Evolutionary conservation across 225 moss, liverwort and hornwort genomes (phyloP).

Genomic region (Polytrichum formosum): DNA sequence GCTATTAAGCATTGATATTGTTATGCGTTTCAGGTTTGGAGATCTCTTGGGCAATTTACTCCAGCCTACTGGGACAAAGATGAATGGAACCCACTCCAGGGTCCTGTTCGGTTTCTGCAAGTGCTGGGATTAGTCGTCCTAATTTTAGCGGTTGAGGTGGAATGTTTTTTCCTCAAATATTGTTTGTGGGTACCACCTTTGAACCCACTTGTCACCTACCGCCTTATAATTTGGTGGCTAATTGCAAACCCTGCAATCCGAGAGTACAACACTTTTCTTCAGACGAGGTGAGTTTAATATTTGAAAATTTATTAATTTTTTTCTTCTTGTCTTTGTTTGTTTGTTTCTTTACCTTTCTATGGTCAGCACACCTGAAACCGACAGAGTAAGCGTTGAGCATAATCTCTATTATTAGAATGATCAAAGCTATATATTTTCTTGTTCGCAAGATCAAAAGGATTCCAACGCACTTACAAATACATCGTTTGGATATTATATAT

Average conservation of each 20-base stretch:
- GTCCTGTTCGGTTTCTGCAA: conserved; percentile 83
- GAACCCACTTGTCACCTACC: conserved; percentile 79
- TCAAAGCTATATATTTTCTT: no score
- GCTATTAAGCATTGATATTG: not conserved
- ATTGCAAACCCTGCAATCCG: conserved; percentile 90
- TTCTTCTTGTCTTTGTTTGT: no score
- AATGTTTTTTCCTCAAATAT: conserved; percentile 85
- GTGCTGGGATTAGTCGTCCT: conserved; percentile 61
- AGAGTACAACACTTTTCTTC: conserved; percentile 88
- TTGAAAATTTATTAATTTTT: no score
- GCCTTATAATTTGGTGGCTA: conserved; percentile 90
- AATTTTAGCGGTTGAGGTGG: conserved; percentile 84
- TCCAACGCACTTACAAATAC: no score
- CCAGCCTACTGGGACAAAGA: conserved; percentile 96
- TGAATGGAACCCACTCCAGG: conserved; percentile 86
- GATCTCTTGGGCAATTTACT: conserved; percentile 84
- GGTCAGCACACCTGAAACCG: no score
- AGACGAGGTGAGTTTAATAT: conserved; percentile 48
- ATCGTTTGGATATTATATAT: no score
- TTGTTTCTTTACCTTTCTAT: no score
- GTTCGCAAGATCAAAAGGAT: no score
- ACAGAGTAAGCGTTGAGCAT: no score
- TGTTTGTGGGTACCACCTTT: conserved; percentile 86
- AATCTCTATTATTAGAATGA: no score
- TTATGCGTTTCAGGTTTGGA: conserved; percentile 49